Conservation (phyloP, 257 asterid genomes). For the Verbascum thapsus region DNA sequence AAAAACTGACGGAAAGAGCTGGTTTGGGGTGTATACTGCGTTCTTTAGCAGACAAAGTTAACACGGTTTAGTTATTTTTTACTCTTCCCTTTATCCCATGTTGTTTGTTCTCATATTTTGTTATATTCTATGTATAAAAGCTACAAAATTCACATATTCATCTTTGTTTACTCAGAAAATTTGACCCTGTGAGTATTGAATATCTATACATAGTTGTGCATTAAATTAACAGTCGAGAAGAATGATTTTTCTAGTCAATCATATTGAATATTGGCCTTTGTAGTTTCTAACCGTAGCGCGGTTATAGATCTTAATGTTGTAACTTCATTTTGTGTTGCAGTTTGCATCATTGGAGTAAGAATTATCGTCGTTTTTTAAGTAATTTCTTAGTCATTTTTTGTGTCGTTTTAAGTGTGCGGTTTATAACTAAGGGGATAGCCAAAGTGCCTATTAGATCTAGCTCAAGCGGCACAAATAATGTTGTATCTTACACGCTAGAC, state of each 20-base stretch:
- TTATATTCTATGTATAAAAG: background rate
- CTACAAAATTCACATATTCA: background rate
- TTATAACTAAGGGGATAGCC: too few relatives aligned
- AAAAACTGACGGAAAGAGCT: slow-evolving; percentile 89
- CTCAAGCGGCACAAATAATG: too few relatives aligned
- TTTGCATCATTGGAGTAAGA: background rate
- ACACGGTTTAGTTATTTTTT: slow-evolving; percentile 53
- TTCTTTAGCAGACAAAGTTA: slow-evolving; percentile 80
- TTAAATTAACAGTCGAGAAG: too few relatives aligned
- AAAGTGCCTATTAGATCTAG: too few relatives aligned
- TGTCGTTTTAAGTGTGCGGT: too few relatives aligned
- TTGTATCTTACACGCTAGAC: too few relatives aligned
- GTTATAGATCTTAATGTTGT: background rate
- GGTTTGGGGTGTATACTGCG: slow-evolving; percentile 95
- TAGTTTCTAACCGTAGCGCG: background rate
- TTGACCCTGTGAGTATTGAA: background rate
- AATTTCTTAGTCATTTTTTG: too few relatives aligned
- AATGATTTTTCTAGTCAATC: background rate
- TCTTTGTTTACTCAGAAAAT: slow-evolving; percentile 6
- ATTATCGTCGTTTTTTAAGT: too few relatives aligned
- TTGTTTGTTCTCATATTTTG: background rate
- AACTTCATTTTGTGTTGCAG: background rate
- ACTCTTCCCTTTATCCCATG: background rate
- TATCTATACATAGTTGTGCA: slow-evolving; percentile 27
- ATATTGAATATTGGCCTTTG: slow-evolving; percentile 3